phyloP scores from a whole-genome alignment of 169 alveolate genomes.

The Plasmodium malariae region DNA sequence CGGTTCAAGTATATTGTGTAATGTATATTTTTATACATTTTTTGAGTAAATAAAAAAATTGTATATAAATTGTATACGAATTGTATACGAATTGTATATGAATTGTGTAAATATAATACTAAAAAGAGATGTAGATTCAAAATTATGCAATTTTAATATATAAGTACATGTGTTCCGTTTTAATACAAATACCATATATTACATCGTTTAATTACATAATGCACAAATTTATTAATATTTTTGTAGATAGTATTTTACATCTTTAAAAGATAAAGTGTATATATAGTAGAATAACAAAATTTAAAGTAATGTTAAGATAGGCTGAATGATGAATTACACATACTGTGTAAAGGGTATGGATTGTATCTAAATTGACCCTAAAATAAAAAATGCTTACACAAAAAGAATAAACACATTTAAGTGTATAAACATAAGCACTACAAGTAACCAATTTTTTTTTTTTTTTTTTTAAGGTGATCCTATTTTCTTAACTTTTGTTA shows the following conservation, averaged over 20 bases:
- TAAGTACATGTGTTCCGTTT: background rate
- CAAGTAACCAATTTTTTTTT: background rate
- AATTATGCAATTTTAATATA: too few species aligned
- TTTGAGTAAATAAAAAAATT: too few species aligned
- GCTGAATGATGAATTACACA: background rate
- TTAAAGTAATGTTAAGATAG: background rate
- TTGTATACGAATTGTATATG: too few species aligned
- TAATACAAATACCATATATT: background rate
- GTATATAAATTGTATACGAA: too few species aligned
- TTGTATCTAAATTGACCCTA: too few species aligned
- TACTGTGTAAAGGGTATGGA: background rate
- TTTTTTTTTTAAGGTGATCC: background rate
- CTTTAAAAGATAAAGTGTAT: background rate
- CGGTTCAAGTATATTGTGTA: too few species aligned
- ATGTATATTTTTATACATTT: too few species aligned
- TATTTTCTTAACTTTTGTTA: background rate
- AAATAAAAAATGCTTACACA: too few species aligned
- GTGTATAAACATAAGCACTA: background rate
- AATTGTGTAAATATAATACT: too few species aligned
- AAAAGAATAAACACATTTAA: background rate
- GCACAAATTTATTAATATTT: too few species aligned
- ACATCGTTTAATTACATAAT: too few species aligned
- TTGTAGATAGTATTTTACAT: background rate
- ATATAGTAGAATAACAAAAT: background rate
- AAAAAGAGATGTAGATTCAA: too few species aligned